These are phyloP conservation scores for Parathielavia appendiculata DNA, from an alignment of 495 filamentous ascomycete species.

Conservation along the genomic window DNA sequence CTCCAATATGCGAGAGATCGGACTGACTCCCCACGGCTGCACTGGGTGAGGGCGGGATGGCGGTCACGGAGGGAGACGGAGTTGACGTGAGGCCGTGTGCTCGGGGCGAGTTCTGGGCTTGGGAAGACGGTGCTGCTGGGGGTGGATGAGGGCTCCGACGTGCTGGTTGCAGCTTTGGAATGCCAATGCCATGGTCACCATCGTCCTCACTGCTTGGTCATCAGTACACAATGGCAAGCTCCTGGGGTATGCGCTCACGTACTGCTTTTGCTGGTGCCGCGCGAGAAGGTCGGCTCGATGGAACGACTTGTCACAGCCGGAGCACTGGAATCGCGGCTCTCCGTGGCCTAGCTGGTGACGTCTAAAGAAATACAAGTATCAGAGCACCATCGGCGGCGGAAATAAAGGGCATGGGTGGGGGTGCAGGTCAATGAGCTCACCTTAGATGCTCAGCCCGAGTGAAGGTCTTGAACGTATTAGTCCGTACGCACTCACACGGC, in stretches of 20 bases:
- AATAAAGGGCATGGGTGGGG: no score
- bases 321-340: slow-evolving; percentile 62
- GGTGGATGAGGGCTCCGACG: slow-evolving; percentile 21
- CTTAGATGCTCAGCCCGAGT: slow-evolving; percentile 83
- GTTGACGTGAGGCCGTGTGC: background rate
- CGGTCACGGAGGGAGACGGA: slow-evolving; percentile 2
- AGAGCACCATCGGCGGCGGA: slow-evolving; percentile 7
- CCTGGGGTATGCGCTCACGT: slow-evolving; percentile 32
- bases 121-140: slow-evolving; percentile 15
- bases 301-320: slow-evolving; percentile 60
- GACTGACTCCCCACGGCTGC: slow-evolving; percentile 11
- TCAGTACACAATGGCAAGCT: slow-evolving; percentile 8
- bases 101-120: slow-evolving; percentile 8
- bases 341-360: slow-evolving; percentile 86
- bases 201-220: slow-evolving; percentile 34
- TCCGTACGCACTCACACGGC: slow-evolving; percentile 21
- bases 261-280: slow-evolving; percentile 82
- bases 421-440: slow-evolving; percentile 37
- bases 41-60: slow-evolving; percentile 14
- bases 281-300: slow-evolving; percentile 68
- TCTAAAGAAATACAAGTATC: slow-evolving; percentile 39
- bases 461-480: slow-evolving; percentile 53
- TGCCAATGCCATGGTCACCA: slow-evolving; percentile 32
- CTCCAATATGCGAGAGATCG: slow-evolving; percentile 14
- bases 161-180: slow-evolving; percentile 19